Conservation (phyloP, 176 grass and related monocot species). For the Metroxylon sagu region DNA sequence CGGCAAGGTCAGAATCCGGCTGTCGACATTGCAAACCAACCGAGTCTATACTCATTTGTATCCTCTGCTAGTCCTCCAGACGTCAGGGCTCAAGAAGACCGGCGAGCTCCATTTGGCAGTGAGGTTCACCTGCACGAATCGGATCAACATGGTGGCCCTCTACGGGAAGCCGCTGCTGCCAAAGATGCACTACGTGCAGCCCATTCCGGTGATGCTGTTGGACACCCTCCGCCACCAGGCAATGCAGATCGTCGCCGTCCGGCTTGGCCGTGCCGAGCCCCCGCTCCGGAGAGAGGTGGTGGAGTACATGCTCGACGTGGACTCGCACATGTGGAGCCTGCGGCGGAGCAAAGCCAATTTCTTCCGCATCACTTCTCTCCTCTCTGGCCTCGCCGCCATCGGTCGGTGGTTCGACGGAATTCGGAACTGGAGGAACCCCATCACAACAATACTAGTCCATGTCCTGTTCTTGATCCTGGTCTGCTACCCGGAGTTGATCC, state of each 20-base stretch:
- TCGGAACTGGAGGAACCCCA: conserved; percentile 77
- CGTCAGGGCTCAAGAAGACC: conserved; percentile 82
- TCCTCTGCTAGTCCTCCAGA: conserved; percentile 60
- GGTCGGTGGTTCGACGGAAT: conserved; percentile 70
- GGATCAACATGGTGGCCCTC: conserved; percentile 82
- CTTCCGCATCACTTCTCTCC: conserved; percentile 61
- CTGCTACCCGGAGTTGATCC: conserved; percentile 87
- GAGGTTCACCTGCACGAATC: conserved; percentile 82
- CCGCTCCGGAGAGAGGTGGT: conserved; percentile 69
- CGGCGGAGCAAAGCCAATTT: conserved; percentile 95
- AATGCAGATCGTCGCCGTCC: conserved; percentile 55
- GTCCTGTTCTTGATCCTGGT: conserved; percentile 84
- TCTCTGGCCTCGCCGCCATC: conserved; percentile 41
- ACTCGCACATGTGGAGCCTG: conserved; percentile 91
- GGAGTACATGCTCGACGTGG: conserved; percentile 91
- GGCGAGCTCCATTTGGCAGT: conserved; percentile 83
- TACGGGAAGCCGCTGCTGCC: conserved; percentile 77
- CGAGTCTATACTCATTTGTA: conserved; percentile 93
- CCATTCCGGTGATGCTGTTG: conserved; percentile 61
- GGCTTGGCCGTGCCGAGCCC: conserved; percentile 75
- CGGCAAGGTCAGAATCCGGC: conserved; percentile 86
- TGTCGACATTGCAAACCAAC: conserved; percentile 72
- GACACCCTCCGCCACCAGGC: conserved; percentile 75
- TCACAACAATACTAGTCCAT: conserved; percentile 73
- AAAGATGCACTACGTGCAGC: conserved; percentile 90